Evolutionary conservation across 352 stramenopile species (phyloP).

Genomic region (Pythium vanterpoolii): DNA sequence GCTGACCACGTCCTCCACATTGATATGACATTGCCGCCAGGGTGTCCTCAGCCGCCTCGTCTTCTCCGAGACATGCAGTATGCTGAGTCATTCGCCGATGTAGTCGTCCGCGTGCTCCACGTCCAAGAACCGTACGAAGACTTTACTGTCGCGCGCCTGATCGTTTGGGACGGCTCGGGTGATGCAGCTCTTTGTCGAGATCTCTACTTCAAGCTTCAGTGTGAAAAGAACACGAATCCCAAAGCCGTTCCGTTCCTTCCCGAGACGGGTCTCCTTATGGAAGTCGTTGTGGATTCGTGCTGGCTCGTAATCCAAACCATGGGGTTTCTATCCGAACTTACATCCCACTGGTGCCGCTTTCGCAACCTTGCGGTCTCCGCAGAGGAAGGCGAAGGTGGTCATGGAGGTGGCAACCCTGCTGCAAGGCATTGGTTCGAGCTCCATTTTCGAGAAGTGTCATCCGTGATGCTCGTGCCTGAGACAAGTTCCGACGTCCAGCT

Average conservation of each 20-base stretch:
- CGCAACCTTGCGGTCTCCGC: constrained; percentile 53
- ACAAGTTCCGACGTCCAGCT: constrained; percentile 42
- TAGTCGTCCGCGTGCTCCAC: constrained; percentile 56
- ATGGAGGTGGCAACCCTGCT: not conserved
- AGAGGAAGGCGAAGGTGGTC: constrained; percentile 26
- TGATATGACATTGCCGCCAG: constrained; percentile 49
- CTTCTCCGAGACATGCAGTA: constrained; percentile 42
- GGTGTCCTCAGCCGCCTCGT: constrained; percentile 38
- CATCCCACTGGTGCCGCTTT: constrained; percentile 63
- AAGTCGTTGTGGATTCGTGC: constrained; percentile 67
- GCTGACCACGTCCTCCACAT: constrained; percentile 29
- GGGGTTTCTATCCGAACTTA: constrained; percentile 40
- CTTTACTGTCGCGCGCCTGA: constrained; percentile 31
- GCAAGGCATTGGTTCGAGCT: constrained; percentile 31
- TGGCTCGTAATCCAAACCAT: constrained; percentile 56
- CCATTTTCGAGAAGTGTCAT: constrained; percentile 70
- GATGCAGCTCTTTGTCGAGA: constrained; percentile 16
- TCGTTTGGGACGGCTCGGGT: constrained; percentile 73
- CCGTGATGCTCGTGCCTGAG: constrained; percentile 55
- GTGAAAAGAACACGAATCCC: constrained; percentile 10
- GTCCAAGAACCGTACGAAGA: constrained; percentile 30
- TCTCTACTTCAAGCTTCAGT: constrained; percentile 24
- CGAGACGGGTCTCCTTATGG: constrained; percentile 40
- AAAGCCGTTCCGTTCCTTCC: constrained; percentile 27
- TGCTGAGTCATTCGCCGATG: constrained; percentile 50